Percentiles rank a stretch among this genome's conserved stretches.
Evolutionary conservation across 1,284 basidiomycete species (phyloP).

Genomic region (Coniophora puteana): DNA sequence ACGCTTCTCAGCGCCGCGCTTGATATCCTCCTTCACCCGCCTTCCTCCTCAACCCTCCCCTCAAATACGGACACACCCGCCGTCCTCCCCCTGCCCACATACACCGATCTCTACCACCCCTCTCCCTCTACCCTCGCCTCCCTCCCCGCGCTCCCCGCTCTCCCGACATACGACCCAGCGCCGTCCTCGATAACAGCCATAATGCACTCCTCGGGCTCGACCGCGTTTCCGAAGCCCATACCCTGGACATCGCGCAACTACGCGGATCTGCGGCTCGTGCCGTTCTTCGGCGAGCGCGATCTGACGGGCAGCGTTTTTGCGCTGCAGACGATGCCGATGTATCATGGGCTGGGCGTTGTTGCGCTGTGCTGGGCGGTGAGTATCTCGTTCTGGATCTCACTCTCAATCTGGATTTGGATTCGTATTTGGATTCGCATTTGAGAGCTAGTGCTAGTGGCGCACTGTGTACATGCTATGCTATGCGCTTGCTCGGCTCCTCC

Average conservation of each 20-base stretch:
- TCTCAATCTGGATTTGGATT: too few relatives aligned
- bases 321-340: not conserved
- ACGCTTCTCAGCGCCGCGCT: constrained; percentile 13
- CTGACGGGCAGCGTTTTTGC: not conserved
- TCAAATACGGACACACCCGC: not conserved
- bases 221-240: constrained; percentile 20
- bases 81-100: not conserved
- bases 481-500: too few relatives aligned
- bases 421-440: too few relatives aligned
- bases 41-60: too few relatives aligned
- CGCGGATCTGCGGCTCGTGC: constrained; percentile 8
- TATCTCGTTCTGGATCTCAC: too few relatives aligned
- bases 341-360: constrained; percentile 20
- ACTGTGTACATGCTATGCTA: too few relatives aligned
- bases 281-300: constrained; percentile 1
- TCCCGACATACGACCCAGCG: too few relatives aligned
- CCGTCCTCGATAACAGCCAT: too few relatives aligned
- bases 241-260: constrained; percentile 15
- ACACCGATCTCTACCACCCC: not conserved
- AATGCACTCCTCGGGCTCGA: constrained; percentile 12
- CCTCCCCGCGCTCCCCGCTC: too few relatives aligned
- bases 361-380: constrained; percentile 17
- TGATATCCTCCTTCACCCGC: constrained; percentile 5
- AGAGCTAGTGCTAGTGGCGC: too few relatives aligned
- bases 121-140: too few relatives aligned